Evolutionary conservation across 2,329 filamentous ascomycete species (phyloP).

Genomic region (Chaetomiaceae sp.): DNA sequence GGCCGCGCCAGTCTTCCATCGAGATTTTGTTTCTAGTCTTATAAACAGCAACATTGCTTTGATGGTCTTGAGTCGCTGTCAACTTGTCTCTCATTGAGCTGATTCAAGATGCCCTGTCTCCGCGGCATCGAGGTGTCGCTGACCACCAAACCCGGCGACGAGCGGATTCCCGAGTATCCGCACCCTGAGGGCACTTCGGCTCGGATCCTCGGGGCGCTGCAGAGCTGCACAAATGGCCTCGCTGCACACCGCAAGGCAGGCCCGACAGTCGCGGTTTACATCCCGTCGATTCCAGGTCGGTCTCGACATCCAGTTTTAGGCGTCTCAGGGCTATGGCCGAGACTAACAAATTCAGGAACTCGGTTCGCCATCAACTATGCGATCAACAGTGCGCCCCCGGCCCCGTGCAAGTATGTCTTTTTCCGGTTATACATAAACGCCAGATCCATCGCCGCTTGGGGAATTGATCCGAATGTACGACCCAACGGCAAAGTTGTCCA

Average conservation of each 20-base stretch:
- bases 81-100: neutral
- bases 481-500: constrained; percentile 40
- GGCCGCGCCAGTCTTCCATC: no score
- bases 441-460: constrained; percentile 49
- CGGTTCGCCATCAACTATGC: constrained; percentile 52
- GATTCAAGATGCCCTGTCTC: constrained; percentile 43
- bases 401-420: constrained; percentile 41
- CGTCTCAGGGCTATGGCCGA: neutral
- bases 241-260: constrained; percentile 29
- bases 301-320: no score
- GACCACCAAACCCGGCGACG: constrained; percentile 33
- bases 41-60: neutral
- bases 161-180: constrained; percentile 49
- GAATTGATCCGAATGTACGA: constrained; percentile 38
- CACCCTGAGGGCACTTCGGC: constrained; percentile 50
- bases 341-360: constrained; percentile 35
- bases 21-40: neutral
- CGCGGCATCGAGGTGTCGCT: constrained; percentile 47
- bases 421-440: constrained; percentile 56
- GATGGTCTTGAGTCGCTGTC: neutral
- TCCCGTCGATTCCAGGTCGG: constrained; percentile 51
- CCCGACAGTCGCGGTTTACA: constrained; percentile 50
- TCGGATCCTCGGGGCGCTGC: neutral
- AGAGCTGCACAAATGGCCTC: neutral
- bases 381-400: constrained; percentile 33